Conservation (phyloP, 768 basidiomycete species). For the Podaxis sp. region DNA sequence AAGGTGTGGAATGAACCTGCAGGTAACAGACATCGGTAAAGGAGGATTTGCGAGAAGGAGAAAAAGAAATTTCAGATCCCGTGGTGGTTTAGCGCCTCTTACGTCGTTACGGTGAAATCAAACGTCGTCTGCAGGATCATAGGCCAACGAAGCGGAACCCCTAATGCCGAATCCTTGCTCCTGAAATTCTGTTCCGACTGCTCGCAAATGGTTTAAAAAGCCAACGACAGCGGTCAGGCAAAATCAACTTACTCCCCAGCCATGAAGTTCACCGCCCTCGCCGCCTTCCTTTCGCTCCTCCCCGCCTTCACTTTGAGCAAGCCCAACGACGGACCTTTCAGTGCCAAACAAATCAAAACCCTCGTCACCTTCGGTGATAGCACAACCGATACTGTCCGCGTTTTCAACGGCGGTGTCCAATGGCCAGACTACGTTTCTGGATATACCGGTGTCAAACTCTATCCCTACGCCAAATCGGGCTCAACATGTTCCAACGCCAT, state of each 20-base stretch:
- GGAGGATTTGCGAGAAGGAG: not conserved
- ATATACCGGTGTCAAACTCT: conserved; percentile 50
- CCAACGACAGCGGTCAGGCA: not conserved
- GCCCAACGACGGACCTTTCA: not conserved
- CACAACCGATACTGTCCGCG: conserved; percentile 49
- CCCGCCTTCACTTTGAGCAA: not conserved
- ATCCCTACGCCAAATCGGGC: conserved; percentile 59
- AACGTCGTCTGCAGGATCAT: no score
- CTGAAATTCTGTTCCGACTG: not conserved
- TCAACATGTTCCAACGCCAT: conserved; percentile 66
- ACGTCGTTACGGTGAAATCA: no score
- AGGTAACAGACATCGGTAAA: not conserved
- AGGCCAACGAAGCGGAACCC: not conserved
- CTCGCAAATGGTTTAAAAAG: not conserved
- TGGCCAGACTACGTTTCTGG: conserved; percentile 64
- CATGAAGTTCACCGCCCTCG: not conserved
- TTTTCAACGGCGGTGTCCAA: conserved; percentile 41
- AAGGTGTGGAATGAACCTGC: not conserved
- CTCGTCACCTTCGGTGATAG: conserved; percentile 70
- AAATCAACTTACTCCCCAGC: not conserved
- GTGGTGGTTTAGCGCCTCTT: not conserved
- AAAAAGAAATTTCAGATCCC: not conserved
- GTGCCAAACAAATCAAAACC: conserved; percentile 46
- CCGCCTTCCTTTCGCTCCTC: not conserved
- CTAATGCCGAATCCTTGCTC: not conserved